Base-by-base conservation (phyloP, 2,329 filamentous ascomycete genomes). In the Macroventuria anomochaeta region DNA sequence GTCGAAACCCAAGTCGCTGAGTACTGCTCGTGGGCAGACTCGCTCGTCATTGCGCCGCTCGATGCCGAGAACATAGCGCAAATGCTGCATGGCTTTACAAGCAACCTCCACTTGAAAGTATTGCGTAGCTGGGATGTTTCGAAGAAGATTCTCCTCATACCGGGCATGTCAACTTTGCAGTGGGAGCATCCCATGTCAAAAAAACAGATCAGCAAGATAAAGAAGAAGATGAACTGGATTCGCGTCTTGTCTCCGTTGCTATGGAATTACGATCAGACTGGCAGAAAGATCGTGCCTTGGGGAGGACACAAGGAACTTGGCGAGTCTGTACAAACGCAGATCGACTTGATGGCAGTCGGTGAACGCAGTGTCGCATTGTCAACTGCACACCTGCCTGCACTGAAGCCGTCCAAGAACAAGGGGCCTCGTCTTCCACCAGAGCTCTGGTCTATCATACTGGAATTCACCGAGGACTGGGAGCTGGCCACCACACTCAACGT, bases 101-200 rank as follows among this genome's bases (percentile, higher is more conserved):
- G 91, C 67, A 96, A 88, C 25, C 81, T 96, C 47, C 81, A 96
- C 7, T 81, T 96, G 46, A 89, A 93, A 63, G 85, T 96, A 1
- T 73, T 97, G 41, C 85, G 93, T 46, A 89, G 90, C 50, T 97
- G 93, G 93, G 88, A 96, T 65, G 86, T 89, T 0, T 88, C 88
- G 6, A 96, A 96, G 76, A 89, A 88, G 64, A 89, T 96, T 25
- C 77, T 96, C 41, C 78, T 97, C 52, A 87, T 96, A 6, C 92
- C 93, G 0, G 91, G 90, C 60, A 96, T 97, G 92, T 93, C 90
- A 28, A 86, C 85, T 1, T 83, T 89, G 55, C 92, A 93, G 86
- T 96, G 91, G 91, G 87, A 93, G 69, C 92, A 95, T 66, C 91
- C 92, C 2, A 87, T 93, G 77, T 96, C 91, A 13, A 90, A 90